A percentile compares a stretch with the other conserved stretches of the same genome.
Evolutionary conservation across 345 rosid species (phyloP).

Genomic region (Camelina neglecta): DNA sequence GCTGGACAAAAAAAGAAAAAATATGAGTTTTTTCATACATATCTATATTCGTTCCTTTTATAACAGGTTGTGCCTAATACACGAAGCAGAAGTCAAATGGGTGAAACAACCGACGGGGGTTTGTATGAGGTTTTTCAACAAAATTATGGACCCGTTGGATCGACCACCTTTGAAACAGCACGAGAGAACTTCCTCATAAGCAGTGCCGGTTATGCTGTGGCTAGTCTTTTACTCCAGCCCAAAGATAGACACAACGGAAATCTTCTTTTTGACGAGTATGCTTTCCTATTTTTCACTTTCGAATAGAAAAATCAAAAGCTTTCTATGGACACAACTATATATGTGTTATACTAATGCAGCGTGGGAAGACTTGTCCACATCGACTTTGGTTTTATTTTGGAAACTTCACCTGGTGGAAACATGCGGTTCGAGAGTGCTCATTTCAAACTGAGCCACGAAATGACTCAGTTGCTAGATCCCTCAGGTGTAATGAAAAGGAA

Average conservation of each 20-base stretch:
- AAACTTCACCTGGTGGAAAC: slow-evolving; percentile 94
- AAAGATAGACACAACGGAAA: slow-evolving; percentile 99
- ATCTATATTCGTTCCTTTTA: not conserved
- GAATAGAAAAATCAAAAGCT: not conserved
- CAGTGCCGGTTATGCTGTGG: slow-evolving; percentile 99
- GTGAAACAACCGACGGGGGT: slow-evolving; percentile 98
- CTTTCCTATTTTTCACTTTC: slow-evolving; percentile 1
- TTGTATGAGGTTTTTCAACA: slow-evolving; percentile 95
- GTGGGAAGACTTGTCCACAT: slow-evolving; percentile 93
- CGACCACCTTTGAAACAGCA: slow-evolving; percentile 85
- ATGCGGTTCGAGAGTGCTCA: slow-evolving; percentile 98
- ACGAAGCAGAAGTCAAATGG: slow-evolving; percentile 98
- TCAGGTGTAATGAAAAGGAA: slow-evolving; percentile 93
- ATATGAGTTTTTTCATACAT: too few species aligned
- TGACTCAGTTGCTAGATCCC: slow-evolving; percentile 95
- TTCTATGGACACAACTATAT: not conserved
- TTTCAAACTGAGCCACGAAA: slow-evolving; percentile 98
- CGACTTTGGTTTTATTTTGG: slow-evolving; percentile 96
- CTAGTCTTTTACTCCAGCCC: slow-evolving; percentile 95
- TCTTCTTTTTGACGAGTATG: slow-evolving; percentile 93
- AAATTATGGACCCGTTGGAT: slow-evolving; percentile 92
- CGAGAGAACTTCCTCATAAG: slow-evolving; percentile 91
- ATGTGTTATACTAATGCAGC: slow-evolving; percentile 51
- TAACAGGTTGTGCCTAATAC: slow-evolving; percentile 90
- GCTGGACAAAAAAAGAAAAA: too few species aligned